A percentile compares a stretch with the other conserved stretches of the same genome.
Conservation (phyloP, 2,329 filamentous ascomycete species). For the Huntiella abstrusa region DNA sequence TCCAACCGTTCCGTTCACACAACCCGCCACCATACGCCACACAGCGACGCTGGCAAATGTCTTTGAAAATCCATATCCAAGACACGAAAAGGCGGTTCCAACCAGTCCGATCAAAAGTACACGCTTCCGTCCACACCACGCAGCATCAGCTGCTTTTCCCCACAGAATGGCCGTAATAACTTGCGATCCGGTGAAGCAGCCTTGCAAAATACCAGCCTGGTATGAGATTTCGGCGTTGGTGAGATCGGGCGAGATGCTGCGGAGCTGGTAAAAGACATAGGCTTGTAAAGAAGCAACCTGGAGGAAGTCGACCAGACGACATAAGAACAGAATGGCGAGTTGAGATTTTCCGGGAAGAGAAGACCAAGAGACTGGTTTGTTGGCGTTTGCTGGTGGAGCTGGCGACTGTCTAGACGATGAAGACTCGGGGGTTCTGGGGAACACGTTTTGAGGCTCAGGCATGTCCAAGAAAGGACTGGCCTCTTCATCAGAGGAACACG, state of each 20-base stretch:
- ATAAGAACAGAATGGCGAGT: slow-evolving; percentile 48
- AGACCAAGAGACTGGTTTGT: slow-evolving; percentile 40
- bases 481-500: background rate
- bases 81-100: slow-evolving; percentile 45
- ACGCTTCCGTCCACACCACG: slow-evolving; percentile 43
- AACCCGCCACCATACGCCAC: slow-evolving; percentile 47
- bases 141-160: slow-evolving; percentile 45
- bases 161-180: slow-evolving; percentile 56
- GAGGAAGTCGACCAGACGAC: slow-evolving; percentile 53
- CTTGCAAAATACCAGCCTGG: slow-evolving; percentile 52
- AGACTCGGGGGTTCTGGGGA: no score
- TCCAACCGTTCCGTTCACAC: slow-evolving; percentile 29
- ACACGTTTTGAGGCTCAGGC: background rate
- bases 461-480: background rate
- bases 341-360: slow-evolving; percentile 54
- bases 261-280: slow-evolving; percentile 61
- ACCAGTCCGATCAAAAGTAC: slow-evolving; percentile 52
- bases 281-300: slow-evolving; percentile 50
- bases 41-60: slow-evolving; percentile 44
- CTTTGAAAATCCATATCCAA: slow-evolving; percentile 55
- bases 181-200: slow-evolving; percentile 54
- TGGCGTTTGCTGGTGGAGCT: background rate
- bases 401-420: background rate
- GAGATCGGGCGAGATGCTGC: slow-evolving; percentile 39
- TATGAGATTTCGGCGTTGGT: slow-evolving; percentile 38